Evolutionary conservation across 2,329 filamentous ascomycete species (phyloP).

Genomic region (Zalaria sp.): DNA sequence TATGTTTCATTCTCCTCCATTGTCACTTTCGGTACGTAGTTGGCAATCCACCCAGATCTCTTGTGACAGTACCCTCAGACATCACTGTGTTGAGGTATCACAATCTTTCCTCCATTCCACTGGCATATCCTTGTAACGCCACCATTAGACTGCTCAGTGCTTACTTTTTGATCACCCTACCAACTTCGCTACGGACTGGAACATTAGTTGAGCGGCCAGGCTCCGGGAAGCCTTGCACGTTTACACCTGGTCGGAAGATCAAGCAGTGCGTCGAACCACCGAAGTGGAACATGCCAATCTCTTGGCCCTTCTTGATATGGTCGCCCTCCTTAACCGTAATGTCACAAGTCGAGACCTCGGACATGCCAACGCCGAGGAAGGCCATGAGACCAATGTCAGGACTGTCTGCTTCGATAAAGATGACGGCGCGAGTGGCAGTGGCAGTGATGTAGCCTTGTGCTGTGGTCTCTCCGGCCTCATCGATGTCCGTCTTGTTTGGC

Average conservation of each 20-base stretch:
- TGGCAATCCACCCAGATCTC: no score
- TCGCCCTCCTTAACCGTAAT: constrained; percentile 55
- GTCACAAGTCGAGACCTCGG: constrained; percentile 58
- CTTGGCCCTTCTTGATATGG: constrained; percentile 52
- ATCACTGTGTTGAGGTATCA: no score
- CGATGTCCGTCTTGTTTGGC: constrained; percentile 23
- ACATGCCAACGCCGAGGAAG: constrained; percentile 62
- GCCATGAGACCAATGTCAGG: constrained; percentile 52
- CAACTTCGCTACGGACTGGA: constrained; percentile 13
- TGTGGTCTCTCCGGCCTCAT: constrained; percentile 28
- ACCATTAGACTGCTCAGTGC: background rate
- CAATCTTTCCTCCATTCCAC: no score
- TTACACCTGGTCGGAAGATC: constrained; percentile 46
- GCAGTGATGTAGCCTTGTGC: constrained; percentile 51
- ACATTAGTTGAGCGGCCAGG: constrained; percentile 20
- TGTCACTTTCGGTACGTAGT: no score
- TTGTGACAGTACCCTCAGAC: no score
- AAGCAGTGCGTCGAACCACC: constrained; percentile 60
- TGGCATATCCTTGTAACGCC: no score
- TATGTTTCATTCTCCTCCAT: no score
- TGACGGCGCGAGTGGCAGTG: constrained; percentile 54
- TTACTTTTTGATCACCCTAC: background rate
- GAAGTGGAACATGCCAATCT: constrained; percentile 69
- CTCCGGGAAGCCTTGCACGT: constrained; percentile 21
- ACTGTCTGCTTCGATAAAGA: constrained; percentile 59